Evolutionary conservation across 345 rosid genomes (phyloP), one percentile per base, ranked within the genome.

Genomic region (Gossypium turneri): DNA sequence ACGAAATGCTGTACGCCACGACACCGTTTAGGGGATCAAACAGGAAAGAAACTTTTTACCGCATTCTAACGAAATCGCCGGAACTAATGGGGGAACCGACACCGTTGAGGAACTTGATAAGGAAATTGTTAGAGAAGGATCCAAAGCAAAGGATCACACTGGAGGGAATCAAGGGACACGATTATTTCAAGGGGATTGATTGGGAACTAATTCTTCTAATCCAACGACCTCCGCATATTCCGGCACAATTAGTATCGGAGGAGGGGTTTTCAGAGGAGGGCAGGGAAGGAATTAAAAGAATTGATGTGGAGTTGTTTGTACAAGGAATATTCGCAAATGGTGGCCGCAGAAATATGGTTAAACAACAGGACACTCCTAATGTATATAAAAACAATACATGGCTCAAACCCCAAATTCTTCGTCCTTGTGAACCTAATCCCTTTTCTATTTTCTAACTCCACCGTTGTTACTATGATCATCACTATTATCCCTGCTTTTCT

Each of bases 1-100:
- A 94, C 76, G 98, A 94, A 84, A 92, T 94, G 98, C 64, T 94
- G 73, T 90, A 94, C 52, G 97, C 94, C 7, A 50, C 41, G 79
- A 92, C 98, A 64, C 97, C 98, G 77, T 94, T 94, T 75, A 86
- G 72, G 12, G 98, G 96, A 16, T 62, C 58, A 1, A 89, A 84
- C 73, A 83, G 92, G 76, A 94, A 89, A 73, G 97, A 88, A 27
- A 90, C 98, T 0, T 94, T 94, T 77, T 86, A 67, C 47, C 72
- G 82, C 70, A 86, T 94, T 20, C 70, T 94, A 12, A 64, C 89
- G 13, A 83, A 80, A 70, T 61, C 82, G 63, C 82, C 97, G 9
- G 87, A 87, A 25, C 78, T 94, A 0, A 83, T 78, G 0, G 98
- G 98, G 0, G 94, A 94, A 73, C 11, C 89, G 80, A 90, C 97